phyloP scores from a whole-genome alignment of 139 green algal species.

The Picochlorum sp. region DNA sequence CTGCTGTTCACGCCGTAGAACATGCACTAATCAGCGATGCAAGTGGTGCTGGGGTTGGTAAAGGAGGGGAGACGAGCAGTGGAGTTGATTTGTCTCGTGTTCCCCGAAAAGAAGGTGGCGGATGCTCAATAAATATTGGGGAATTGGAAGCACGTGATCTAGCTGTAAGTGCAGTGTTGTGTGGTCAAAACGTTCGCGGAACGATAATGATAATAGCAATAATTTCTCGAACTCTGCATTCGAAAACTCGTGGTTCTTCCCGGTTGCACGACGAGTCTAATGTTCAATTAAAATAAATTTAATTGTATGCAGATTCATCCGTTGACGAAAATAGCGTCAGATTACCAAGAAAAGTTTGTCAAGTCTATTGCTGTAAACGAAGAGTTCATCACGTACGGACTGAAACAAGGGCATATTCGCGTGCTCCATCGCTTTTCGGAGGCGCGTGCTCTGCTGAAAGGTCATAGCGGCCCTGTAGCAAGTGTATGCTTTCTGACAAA shows the following conservation, averaged over 20 bases:
- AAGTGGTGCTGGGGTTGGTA: background rate
- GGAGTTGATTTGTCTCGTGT: too few relatives aligned
- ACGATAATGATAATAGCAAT: too few relatives aligned
- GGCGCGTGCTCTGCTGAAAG: slow-evolving; percentile 51
- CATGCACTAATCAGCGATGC: too few relatives aligned
- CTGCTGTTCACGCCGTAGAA: slow-evolving; percentile 23
- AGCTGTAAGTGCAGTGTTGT: too few relatives aligned
- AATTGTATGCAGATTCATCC: slow-evolving; percentile 33
- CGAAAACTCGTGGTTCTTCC: too few relatives aligned
- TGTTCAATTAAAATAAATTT: slow-evolving; percentile 1
- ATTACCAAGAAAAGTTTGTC: slow-evolving; percentile 20
- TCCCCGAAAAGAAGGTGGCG: too few relatives aligned
- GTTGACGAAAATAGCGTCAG: slow-evolving; percentile 42
- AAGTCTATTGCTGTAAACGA: slow-evolving; percentile 43
- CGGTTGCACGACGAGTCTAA: too few relatives aligned
- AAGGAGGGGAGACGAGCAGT: background rate
- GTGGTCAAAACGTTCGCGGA: too few relatives aligned
- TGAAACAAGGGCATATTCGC: slow-evolving; percentile 63
- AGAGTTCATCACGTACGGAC: slow-evolving; percentile 67
- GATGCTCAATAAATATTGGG: too few relatives aligned
- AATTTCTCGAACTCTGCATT: too few relatives aligned
- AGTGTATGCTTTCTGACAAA: slow-evolving; percentile 29
- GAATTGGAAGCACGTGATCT: too few relatives aligned
- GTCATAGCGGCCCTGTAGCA: slow-evolving; percentile 39
- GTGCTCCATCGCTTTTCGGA: slow-evolving; percentile 45